phyloP scores from a whole-genome alignment of 805 yeast genomes.

The Jamesozyma jinghongensis region DNA sequence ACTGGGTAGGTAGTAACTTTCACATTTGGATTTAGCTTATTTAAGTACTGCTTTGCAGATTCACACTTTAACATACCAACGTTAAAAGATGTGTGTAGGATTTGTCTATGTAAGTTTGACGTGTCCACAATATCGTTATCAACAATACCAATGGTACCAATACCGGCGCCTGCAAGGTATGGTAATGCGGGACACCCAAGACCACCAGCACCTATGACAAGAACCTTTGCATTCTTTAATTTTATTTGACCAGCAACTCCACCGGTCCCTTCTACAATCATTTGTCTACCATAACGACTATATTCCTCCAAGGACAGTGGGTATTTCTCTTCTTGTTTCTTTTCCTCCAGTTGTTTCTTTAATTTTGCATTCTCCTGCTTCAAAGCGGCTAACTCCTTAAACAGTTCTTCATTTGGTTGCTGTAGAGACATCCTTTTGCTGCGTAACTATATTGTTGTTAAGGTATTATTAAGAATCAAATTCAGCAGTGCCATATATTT shows the following conservation, averaged over 20 bases:
- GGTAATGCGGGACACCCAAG: constrained; percentile 86
- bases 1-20: constrained; percentile 42
- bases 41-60: constrained; percentile 55
- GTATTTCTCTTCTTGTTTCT: background rate
- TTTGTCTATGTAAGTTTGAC: constrained; percentile 85
- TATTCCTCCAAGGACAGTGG: constrained; percentile 54
- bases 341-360: constrained; percentile 9
- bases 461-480: too few species aligned
- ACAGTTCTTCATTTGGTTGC: constrained; percentile 9
- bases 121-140: constrained; percentile 80
- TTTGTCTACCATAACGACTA: constrained; percentile 82
- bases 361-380: constrained; percentile 23
- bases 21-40: constrained; percentile 60
- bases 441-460: background rate
- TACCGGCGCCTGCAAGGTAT: constrained; percentile 80
- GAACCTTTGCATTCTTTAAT: constrained; percentile 47
- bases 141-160: constrained; percentile 76
- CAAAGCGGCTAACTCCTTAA: constrained; percentile 19
- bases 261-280: constrained; percentile 82
- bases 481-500: too few species aligned
- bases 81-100: constrained; percentile 57
- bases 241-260: constrained; percentile 43
- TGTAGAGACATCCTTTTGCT: background rate
- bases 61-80: constrained; percentile 70
- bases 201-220: constrained; percentile 96